Conservation (phyloP, 139 green algal genomes). For the Bryopsis sp. region DNA sequence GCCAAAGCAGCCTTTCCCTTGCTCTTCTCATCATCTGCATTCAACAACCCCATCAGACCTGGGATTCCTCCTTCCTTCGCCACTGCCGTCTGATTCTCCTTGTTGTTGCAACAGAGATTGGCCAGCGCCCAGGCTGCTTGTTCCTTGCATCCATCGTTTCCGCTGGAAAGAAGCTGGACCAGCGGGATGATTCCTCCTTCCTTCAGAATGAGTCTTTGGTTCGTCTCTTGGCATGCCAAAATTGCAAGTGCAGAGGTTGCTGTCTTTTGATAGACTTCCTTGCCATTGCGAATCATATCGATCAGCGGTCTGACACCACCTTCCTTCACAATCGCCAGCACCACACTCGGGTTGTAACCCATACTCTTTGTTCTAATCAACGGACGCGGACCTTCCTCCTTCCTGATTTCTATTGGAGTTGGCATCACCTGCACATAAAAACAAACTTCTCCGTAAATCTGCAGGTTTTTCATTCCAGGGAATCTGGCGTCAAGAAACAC, state of each 20-base stretch:
- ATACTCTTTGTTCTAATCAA: slow-evolving; percentile 18
- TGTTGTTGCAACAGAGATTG: slow-evolving; percentile 14
- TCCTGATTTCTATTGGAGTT: slow-evolving; percentile 12
- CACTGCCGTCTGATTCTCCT: neutral
- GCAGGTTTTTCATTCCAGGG: no score
- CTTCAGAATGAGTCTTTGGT: slow-evolving; percentile 11
- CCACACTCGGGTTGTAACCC: slow-evolving; percentile 17
- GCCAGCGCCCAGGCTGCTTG: slow-evolving; percentile 17
- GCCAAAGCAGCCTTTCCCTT: slow-evolving; percentile 16
- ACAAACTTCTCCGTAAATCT: no score
- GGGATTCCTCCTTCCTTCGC: neutral
- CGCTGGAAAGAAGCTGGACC: neutral
- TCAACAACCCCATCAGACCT: neutral
- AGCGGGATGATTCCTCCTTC: slow-evolving; percentile 4
- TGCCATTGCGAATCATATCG: slow-evolving; percentile 20
- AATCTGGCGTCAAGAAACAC: neutral
- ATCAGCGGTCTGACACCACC: slow-evolving; percentile 13
- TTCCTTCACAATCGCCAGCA: slow-evolving; percentile 16
- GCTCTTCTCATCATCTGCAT: slow-evolving; percentile 15
- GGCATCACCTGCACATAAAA: slow-evolving; percentile 8
- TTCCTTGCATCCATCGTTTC: slow-evolving; percentile 19
- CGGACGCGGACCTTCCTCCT: neutral
- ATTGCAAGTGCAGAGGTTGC: slow-evolving; percentile 19
- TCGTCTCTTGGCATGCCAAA: slow-evolving; percentile 16
- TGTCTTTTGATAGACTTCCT: slow-evolving; percentile 22